phyloP scores from a whole-genome alignment of 2,329 filamentous ascomycete species.

The Cordyceps javanica region DNA sequence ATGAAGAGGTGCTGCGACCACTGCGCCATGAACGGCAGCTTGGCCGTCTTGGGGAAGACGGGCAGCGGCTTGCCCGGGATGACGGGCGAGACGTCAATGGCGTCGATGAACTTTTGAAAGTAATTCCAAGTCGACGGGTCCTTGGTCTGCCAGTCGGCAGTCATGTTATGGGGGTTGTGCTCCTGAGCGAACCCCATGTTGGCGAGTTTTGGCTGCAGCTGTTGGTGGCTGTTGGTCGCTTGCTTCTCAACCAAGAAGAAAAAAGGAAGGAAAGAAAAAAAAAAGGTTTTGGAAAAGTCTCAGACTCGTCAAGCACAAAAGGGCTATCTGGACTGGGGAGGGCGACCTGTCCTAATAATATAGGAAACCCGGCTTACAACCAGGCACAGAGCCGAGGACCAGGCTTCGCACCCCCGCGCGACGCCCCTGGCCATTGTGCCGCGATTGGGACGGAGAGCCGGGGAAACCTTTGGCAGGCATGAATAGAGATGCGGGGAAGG shows the following conservation, averaged over 20 bases:
- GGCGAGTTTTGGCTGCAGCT: not conserved
- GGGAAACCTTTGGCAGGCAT: not conserved
- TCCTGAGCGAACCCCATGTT: constrained; percentile 13
- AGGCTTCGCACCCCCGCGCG: not conserved
- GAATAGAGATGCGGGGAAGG: constrained; percentile 2
- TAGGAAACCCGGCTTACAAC: not conserved
- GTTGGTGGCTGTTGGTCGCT: not conserved
- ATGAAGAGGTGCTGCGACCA: constrained; percentile 27
- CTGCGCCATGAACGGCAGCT: constrained; percentile 25
- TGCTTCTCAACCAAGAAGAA: not conserved
- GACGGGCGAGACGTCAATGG: constrained; percentile 16
- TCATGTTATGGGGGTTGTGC: constrained; percentile 18
- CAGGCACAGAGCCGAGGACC: not conserved
- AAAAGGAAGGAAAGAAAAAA: not conserved
- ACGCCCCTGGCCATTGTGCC: not conserved
- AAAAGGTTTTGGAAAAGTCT: not conserved
- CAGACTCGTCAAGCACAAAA: not conserved
- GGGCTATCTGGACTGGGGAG: not conserved
- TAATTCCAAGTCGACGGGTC: constrained; percentile 17
- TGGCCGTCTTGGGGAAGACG: constrained; percentile 27
- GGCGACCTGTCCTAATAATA: not conserved
- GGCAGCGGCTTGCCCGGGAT: constrained; percentile 19
- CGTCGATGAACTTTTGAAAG: constrained; percentile 16
- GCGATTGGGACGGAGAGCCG: constrained; percentile 4
- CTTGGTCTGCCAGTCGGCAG: constrained; percentile 19